A percentile compares a stretch with the other conserved stretches of the same genome.
These are phyloP conservation scores for Saturnispora diversa DNA, from an alignment of 805 yeast species.

Conservation along the genomic window DNA sequence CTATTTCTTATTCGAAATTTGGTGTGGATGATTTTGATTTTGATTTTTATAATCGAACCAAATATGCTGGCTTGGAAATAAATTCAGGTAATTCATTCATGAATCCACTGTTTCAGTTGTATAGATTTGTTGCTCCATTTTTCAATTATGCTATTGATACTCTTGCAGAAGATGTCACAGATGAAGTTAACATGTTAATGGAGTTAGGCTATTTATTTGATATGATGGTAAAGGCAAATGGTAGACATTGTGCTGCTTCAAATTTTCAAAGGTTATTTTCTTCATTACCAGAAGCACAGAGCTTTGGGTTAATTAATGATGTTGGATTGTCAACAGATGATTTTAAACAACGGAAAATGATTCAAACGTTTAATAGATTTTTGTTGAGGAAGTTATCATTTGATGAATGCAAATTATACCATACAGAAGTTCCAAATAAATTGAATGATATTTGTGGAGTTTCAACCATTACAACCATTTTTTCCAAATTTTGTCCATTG, in stretches of 20 bases:
- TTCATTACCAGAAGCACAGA: conserved; percentile 41
- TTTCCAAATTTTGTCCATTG: conserved; percentile 34
- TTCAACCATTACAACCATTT: conserved; percentile 35
- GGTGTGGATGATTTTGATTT: conserved; percentile 95
- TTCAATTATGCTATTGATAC: conserved; percentile 55
- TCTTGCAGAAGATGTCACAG: conserved; percentile 45
- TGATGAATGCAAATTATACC: conserved; percentile 38
- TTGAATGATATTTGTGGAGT: conserved; percentile 34
- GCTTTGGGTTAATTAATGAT: conserved; percentile 44
- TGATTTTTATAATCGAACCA: conserved; percentile 67
- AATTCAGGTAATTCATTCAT: conserved; percentile 72
- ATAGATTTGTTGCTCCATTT: conserved; percentile 66
- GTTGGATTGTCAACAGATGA: conserved; percentile 41
- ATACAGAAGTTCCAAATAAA: conserved; percentile 14
- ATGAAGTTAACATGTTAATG: conserved; percentile 47
- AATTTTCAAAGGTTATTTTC: conserved; percentile 59
- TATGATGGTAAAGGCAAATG: conserved; percentile 78
- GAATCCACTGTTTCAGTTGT: conserved; percentile 73
- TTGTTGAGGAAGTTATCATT: conserved; percentile 42
- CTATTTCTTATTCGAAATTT: conserved; percentile 75
- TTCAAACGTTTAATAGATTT: conserved; percentile 52
- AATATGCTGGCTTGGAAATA: conserved; percentile 79
- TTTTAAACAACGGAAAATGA: conserved; percentile 35
- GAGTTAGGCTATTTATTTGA: conserved; percentile 88
- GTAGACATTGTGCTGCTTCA: conserved; percentile 71